These are phyloP conservation scores for Populus hybrid DNA, from an alignment of 441 rosid species.

Conservation along the genomic window DNA sequence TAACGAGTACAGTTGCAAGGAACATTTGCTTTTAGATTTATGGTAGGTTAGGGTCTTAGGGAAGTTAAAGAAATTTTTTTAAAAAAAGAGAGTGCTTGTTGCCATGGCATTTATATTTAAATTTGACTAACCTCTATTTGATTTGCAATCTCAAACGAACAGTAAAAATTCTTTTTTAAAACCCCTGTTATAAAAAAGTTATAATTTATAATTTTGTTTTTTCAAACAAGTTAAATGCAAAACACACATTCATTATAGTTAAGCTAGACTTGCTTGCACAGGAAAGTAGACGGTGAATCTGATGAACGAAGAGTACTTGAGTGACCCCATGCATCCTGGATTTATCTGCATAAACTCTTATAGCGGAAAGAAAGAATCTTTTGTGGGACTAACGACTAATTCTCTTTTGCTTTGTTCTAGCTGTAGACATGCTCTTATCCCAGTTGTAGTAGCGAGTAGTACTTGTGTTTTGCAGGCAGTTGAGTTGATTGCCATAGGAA, in stretches of 20 bases:
- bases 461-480: not conserved
- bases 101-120: not conserved
- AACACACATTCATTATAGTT: not conserved
- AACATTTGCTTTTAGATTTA: conserved; percentile 9
- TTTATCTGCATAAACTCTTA: conserved; percentile 17
- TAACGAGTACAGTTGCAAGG: conserved; percentile 4
- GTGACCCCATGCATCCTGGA: conserved; percentile 33
- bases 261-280: conserved; percentile 27
- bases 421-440: conserved; percentile 10
- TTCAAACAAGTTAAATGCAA: too few species aligned
- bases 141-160: too few species aligned
- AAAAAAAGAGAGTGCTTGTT: not conserved
- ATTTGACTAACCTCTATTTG: too few species aligned
- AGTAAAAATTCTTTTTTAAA: too few species aligned
- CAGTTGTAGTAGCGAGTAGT: not conserved
- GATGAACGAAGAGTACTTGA: conserved; percentile 9
- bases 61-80: not conserved
- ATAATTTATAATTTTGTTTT: too few species aligned
- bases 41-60: not conserved
- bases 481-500: not conserved
- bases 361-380: conserved; percentile 26
- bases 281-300: conserved; percentile 28
- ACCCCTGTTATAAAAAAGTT: not conserved
- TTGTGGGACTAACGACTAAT: conserved; percentile 14
- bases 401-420: not conserved